Percentiles rank a stretch among this genome's conserved stretches.
These are phyloP conservation scores for Acer saccharum DNA, from an alignment of 345 rosid species.

Conservation along the genomic window DNA sequence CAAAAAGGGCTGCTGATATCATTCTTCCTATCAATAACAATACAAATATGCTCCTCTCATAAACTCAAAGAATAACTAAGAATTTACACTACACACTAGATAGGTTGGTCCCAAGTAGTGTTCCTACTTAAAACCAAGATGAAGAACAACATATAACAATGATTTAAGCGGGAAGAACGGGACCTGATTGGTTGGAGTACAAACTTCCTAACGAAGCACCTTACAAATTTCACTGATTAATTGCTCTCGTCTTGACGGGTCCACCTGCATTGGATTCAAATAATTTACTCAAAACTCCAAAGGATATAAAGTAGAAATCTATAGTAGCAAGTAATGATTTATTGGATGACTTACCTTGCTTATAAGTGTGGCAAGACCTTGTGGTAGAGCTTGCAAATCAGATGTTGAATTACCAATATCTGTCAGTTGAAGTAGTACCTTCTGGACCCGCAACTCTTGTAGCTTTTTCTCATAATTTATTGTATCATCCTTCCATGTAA, in stretches of 20 bases:
- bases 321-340: conserved; percentile 10
- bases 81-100: conserved; percentile 4
- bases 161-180: not conserved
- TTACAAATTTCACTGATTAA: conserved; percentile 57
- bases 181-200: not conserved
- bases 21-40: not conserved
- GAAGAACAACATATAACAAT: not conserved
- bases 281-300: conserved; percentile 17
- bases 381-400: conserved; percentile 85
- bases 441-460: conserved; percentile 73
- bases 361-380: conserved; percentile 82
- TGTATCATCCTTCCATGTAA: conserved; percentile 68
- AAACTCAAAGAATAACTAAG: not conserved
- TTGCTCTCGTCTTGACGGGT: conserved; percentile 56
- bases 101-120: not conserved
- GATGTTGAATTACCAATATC: conserved; percentile 63
- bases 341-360: conserved; percentile 59
- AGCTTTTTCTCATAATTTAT: conserved; percentile 63
- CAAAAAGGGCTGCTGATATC: not conserved
- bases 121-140: not conserved
- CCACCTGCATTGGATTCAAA: conserved; percentile 67
- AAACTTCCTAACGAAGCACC: conserved; percentile 41
- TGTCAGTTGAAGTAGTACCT: conserved; percentile 65
- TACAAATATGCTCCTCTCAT: not conserved
- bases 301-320: conserved; percentile 4